Conservation (phyloP, 1,139 yeast species). For the Suhomyces anneliseae region DNA sequence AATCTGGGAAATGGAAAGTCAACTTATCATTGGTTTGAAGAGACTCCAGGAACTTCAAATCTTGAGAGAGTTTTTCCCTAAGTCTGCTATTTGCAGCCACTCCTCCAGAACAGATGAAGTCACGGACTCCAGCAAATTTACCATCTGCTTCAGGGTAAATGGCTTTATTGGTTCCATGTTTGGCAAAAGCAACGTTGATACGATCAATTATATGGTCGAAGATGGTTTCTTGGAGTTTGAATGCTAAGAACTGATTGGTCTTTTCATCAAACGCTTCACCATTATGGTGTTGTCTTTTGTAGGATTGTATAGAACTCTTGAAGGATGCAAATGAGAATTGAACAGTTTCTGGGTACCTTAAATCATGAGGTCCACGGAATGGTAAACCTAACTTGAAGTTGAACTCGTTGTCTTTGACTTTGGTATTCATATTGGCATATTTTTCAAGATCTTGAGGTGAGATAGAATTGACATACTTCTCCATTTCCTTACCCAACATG, state of each 20-base stretch:
- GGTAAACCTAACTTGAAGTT: conserved; percentile 33
- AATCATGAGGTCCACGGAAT: conserved; percentile 33
- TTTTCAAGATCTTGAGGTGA: conserved; percentile 20
- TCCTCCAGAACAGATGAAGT: conserved; percentile 88
- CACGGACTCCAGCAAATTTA: conserved; percentile 44
- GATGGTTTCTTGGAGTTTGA: conserved; percentile 60
- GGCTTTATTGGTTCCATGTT: conserved; percentile 27
- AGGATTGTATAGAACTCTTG: conserved; percentile 53
- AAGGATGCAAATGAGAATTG: conserved; percentile 81
- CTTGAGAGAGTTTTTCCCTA: conserved; percentile 47
- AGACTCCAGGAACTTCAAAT: conserved; percentile 23
- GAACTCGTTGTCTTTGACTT: conserved; percentile 19
- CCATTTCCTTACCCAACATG: conserved; percentile 85
- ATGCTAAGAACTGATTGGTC: conserved; percentile 50
- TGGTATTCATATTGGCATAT: conserved; percentile 24
- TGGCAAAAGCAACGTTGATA: conserved; percentile 50
- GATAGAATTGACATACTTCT: conserved; percentile 47
- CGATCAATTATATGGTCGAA: conserved; percentile 73
- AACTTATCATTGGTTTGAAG: conserved; percentile 14
- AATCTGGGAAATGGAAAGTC: conserved; percentile 62
- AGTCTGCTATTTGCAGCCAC: conserved; percentile 76
- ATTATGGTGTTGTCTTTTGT: conserved; percentile 17
- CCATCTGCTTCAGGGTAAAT: conserved; percentile 24
- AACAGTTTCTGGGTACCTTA: conserved; percentile 29
- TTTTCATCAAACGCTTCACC: conserved; percentile 19